A percentile compares a stretch with the other conserved stretches of the same genome.
Conservation (phyloP, 805 yeast species). For the Wickerhamiella allomyrinae region DNA sequence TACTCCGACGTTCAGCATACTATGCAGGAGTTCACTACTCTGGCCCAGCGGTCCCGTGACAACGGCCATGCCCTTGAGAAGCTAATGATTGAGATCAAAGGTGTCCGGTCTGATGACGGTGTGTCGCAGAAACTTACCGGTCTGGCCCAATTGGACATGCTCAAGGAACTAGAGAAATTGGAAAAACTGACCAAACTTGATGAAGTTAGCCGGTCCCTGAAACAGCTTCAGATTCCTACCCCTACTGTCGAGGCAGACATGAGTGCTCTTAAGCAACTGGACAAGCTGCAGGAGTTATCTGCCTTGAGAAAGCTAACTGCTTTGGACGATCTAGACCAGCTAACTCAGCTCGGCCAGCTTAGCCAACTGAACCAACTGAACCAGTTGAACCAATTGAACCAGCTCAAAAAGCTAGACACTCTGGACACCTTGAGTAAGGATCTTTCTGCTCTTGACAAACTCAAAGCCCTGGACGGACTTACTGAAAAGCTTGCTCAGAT, state of each 20-base stretch:
- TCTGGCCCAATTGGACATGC: constrained; percentile 18
- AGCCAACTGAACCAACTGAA: constrained; percentile 3
- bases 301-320: not conserved
- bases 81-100: constrained; percentile 17
- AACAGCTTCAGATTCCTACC: not conserved
- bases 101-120: constrained; percentile 18
- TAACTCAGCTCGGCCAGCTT: constrained; percentile 4
- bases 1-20: constrained; percentile 23
- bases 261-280: not conserved
- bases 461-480: constrained; percentile 3
- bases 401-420: constrained; percentile 3
- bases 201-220: not conserved
- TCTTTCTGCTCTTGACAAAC: constrained; percentile 3
- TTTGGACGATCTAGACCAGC: constrained; percentile 13
- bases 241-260: not conserved
- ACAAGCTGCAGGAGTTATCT: constrained; percentile 5
- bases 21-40: constrained; percentile 23
- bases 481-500: constrained; percentile 1
- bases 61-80: constrained; percentile 25
- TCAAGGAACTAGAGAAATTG: constrained; percentile 10
- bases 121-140: constrained; percentile 16
- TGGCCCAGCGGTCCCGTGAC: constrained; percentile 25
- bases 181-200: constrained; percentile 1
- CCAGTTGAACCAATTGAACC: constrained; percentile 7
- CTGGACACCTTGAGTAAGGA: not conserved